A percentile compares a stretch with the other conserved stretches of the same genome.
phyloP scores from a whole-genome alignment of 495 filamentous ascomycete species.

The Cercophora samala region DNA sequence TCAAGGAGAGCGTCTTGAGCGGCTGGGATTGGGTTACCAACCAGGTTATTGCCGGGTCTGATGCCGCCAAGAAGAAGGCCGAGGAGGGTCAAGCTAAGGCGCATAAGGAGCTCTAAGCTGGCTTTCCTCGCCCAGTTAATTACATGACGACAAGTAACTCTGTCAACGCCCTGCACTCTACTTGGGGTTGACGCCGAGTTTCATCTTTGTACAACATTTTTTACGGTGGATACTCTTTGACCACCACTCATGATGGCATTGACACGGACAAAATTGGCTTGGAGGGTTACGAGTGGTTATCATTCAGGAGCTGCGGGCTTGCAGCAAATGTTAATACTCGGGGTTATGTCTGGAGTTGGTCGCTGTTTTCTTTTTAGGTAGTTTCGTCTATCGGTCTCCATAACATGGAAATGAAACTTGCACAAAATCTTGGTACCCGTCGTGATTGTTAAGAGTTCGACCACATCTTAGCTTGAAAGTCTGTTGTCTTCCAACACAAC shows the following conservation, averaged over 20 bases:
- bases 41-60: conserved; percentile 58
- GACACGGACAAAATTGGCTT: not conserved
- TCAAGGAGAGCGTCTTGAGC: conserved; percentile 51
- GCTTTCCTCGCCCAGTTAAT: not conserved
- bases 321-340: not conserved
- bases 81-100: conserved; percentile 33
- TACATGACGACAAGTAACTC: not conserved
- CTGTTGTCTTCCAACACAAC: too few species aligned
- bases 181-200: not conserved
- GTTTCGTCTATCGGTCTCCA: not conserved
- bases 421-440: too few species aligned
- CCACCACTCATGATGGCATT: not conserved
- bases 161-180: not conserved
- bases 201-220: not conserved
- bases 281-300: not conserved
- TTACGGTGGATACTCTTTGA: not conserved
- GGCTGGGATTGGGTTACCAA: conserved; percentile 58
- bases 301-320: not conserved
- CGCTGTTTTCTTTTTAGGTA: not conserved
- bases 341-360: not conserved
- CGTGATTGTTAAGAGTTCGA: too few species aligned
- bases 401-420: not conserved
- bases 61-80: conserved; percentile 59
- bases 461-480: too few species aligned
- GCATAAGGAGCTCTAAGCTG: conserved; percentile 33